These are phyloP conservation scores for Alternaria conjuncta DNA, from an alignment of 2,329 filamentous ascomycete genomes.

Conservation along the genomic window DNA sequence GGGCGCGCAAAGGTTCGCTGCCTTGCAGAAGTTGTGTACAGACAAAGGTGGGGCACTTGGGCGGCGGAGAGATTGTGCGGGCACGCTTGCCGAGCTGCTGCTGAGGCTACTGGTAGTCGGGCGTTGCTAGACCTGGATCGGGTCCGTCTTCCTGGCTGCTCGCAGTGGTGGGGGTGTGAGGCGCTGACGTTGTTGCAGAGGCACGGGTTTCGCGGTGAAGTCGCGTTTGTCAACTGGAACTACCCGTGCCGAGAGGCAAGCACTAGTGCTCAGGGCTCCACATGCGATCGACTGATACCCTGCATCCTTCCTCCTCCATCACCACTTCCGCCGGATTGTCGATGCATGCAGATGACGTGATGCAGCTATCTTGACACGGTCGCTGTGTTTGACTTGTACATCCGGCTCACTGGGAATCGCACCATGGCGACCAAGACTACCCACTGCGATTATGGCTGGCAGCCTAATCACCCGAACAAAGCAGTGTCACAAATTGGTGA, in stretches of 20 bases:
- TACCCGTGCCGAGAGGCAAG: conserved; percentile 25
- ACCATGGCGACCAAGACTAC: neutral
- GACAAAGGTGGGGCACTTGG: conserved; percentile 44
- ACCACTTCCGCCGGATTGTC: neutral
- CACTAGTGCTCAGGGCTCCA: conserved; percentile 16
- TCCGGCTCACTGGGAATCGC: neutral
- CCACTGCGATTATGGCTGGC: neutral
- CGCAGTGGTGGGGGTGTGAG: conserved; percentile 24
- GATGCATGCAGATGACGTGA: neutral
- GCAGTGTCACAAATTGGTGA: neutral
- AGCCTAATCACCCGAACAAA: neutral
- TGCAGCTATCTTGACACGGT: neutral
- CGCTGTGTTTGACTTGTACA: neutral
- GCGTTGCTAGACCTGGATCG: conserved; percentile 13
- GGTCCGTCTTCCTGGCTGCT: conserved; percentile 26
- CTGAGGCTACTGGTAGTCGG: conserved; percentile 10
- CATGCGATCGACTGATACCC: conserved; percentile 5
- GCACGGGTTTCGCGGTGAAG: conserved; percentile 30
- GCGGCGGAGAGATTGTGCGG: conserved; percentile 31
- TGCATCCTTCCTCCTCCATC: conserved; percentile 1
- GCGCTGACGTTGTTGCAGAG: conserved; percentile 27
- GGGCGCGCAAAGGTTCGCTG: conserved; percentile 34
- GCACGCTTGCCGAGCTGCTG: conserved; percentile 18
- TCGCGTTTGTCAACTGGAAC: conserved; percentile 24
- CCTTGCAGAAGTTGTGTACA: conserved; percentile 36